Evolutionary conservation across 768 basidiomycete genomes (phyloP).

Genomic region (Tylopilus sp.): DNA sequence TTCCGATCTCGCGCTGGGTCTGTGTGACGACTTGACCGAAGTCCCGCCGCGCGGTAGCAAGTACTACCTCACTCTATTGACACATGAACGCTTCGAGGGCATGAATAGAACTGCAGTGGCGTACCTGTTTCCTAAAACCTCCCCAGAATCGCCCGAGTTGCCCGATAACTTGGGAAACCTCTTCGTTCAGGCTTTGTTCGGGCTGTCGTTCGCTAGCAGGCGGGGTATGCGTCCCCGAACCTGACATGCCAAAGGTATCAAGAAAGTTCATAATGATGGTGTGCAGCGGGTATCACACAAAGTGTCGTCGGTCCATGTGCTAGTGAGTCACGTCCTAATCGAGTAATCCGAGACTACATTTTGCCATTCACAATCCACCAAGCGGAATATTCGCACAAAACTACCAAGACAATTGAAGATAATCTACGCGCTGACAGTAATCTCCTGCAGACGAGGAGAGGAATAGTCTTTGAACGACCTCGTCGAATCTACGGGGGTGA

Average conservation of each 20-base stretch:
- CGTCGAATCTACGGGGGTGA: constrained; percentile 12
- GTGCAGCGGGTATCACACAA: not conserved
- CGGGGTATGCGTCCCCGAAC: constrained; percentile 44
- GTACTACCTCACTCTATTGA: constrained; percentile 61
- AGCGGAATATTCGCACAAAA: constrained; percentile 15
- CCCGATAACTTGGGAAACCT: constrained; percentile 87
- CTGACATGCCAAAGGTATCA: constrained; percentile 60
- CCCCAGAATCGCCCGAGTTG: constrained; percentile 88
- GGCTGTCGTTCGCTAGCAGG: constrained; percentile 39
- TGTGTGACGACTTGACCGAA: constrained; percentile 69
- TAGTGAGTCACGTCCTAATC: constrained; percentile 8
- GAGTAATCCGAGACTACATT: constrained; percentile 9
- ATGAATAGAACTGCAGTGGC: constrained; percentile 14
- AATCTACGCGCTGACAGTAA: constrained; percentile 31
- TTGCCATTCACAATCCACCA: not conserved
- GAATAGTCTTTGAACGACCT: constrained; percentile 18
- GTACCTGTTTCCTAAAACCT: constrained; percentile 83
- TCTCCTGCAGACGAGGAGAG: constrained; percentile 16
- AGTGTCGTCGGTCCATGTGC: not conserved
- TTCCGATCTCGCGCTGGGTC: constrained; percentile 73
- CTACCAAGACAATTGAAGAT: not conserved
- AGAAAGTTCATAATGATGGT: constrained; percentile 62
- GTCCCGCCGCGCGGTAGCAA: constrained; percentile 72
- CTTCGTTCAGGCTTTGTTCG: constrained; percentile 70
- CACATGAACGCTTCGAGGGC: not conserved